Evolutionary conservation across 495 filamentous ascomycete species (phyloP).

Genomic region (Parachaetomium inaequale): DNA sequence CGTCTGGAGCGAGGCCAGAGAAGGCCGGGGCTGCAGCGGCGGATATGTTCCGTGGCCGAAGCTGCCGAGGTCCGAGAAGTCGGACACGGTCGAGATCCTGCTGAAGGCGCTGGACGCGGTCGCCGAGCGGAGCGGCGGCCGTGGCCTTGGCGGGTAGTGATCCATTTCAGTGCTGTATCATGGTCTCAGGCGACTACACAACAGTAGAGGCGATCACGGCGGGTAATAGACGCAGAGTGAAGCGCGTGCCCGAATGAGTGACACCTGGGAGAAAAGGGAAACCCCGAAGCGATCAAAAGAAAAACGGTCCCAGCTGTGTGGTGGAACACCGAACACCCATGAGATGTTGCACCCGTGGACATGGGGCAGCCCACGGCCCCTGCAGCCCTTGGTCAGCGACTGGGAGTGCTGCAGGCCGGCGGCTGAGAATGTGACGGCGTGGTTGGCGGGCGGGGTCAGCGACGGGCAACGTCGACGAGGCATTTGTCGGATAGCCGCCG

Average conservation of each 20-base stretch:
- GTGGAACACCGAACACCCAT: neutral
- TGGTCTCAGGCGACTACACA: neutral
- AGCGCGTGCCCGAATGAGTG: neutral
- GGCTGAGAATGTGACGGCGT: slow-evolving; percentile 1
- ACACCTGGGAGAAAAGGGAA: neutral
- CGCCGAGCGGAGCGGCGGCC: slow-evolving; percentile 23
- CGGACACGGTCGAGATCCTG: slow-evolving; percentile 45
- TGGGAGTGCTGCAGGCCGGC: neutral
- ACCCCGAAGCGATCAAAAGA: neutral
- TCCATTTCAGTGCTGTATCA: slow-evolving; percentile 28
- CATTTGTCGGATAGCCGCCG: slow-evolving; percentile 12
- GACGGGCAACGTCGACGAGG: neutral
- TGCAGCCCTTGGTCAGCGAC: neutral
- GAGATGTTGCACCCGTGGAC: neutral
- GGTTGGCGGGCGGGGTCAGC: neutral
- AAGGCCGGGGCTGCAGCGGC: slow-evolving; percentile 37
- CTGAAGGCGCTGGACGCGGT: slow-evolving; percentile 31
- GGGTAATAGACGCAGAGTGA: neutral
- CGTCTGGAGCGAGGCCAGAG: slow-evolving; percentile 41
- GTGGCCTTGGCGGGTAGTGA: slow-evolving; percentile 19
- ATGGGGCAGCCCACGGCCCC: neutral
- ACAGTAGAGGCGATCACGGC: neutral
- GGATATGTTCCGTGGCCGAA: slow-evolving; percentile 22
- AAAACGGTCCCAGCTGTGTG: neutral
- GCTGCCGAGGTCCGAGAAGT: slow-evolving; percentile 34